Conservation (phyloP, 2,329 filamentous ascomycete species). For the Epichloe brachyelytri region DNA sequence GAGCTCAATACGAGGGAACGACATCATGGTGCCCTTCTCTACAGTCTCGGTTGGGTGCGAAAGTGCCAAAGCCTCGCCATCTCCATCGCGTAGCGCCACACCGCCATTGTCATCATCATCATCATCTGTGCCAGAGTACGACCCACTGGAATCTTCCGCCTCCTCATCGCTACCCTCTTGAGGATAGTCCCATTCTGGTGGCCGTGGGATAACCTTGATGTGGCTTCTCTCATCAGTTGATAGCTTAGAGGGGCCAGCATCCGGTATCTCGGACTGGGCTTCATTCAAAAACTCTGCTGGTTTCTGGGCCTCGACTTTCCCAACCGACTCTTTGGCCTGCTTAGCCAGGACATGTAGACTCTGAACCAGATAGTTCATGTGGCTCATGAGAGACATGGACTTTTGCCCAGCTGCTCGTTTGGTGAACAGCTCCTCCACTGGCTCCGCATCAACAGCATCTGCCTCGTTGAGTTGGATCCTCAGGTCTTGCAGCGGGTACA, state of each 20-base stretch:
- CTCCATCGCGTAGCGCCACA: slow-evolving; percentile 22
- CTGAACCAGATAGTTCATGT: slow-evolving; percentile 61
- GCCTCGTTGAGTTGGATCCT: slow-evolving; percentile 53
- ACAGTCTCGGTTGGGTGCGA: slow-evolving; percentile 16
- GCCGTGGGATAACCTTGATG: slow-evolving; percentile 58
- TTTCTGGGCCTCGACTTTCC: slow-evolving; percentile 4
- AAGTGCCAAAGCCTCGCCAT: slow-evolving; percentile 2
- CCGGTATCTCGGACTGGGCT: slow-evolving; percentile 2
- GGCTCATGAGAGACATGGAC: slow-evolving; percentile 54
- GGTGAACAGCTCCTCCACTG: slow-evolving; percentile 52
- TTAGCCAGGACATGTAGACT: slow-evolving; percentile 57
- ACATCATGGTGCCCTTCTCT: slow-evolving; percentile 63
- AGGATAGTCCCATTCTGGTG: slow-evolving; percentile 57
- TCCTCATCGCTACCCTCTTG: slow-evolving; percentile 26
- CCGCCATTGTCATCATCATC: slow-evolving; percentile 30
- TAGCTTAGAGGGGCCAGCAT: slow-evolving; percentile 5
- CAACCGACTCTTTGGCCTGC: slow-evolving; percentile 25
- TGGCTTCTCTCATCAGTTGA: slow-evolving; percentile 43
- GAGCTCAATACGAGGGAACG: slow-evolving; percentile 65
- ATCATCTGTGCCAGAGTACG: slow-evolving; percentile 29
- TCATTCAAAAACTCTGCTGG: slow-evolving; percentile 5
- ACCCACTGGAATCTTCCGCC: slow-evolving; percentile 17
- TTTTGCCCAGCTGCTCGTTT: slow-evolving; percentile 42
- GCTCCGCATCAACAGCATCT: slow-evolving; percentile 44
- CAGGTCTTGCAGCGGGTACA: slow-evolving; percentile 60